phyloP scores from a whole-genome alignment of 352 stramenopile genomes.

The Globisporangium middletonii region DNA sequence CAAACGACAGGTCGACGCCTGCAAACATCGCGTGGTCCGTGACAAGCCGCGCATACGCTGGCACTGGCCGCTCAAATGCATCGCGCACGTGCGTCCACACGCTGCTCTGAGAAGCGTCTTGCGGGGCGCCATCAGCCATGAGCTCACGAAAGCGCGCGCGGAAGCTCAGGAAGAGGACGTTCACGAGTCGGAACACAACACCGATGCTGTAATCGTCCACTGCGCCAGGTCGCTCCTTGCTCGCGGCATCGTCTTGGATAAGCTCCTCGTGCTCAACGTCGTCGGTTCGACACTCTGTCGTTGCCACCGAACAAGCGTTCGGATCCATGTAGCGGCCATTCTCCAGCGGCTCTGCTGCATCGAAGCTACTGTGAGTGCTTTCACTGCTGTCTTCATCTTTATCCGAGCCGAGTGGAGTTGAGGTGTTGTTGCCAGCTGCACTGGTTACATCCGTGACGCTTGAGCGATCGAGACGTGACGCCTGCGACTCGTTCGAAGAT shows the following conservation, averaged over 20 bases:
- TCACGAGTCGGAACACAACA: constrained; percentile 5
- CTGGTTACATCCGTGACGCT: no score
- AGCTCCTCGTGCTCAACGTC: background rate
- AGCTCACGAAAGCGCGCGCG: constrained; percentile 5
- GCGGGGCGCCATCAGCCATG: background rate
- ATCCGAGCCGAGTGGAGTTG: background rate
- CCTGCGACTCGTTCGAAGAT: background rate
- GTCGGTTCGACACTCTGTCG: background rate
- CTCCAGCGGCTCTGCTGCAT: no score
- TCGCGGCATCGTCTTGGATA: background rate
- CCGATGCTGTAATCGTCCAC: background rate
- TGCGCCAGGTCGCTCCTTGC: background rate
- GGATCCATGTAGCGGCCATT: no score
- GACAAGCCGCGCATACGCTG: constrained; percentile 7
- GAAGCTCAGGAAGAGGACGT: constrained; percentile 11
- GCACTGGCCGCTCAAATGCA: background rate
- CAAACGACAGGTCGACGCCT: background rate
- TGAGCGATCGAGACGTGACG: background rate
- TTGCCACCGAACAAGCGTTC: no score
- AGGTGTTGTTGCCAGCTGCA: background rate
- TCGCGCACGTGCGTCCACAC: constrained; percentile 3
- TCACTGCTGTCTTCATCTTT: background rate
- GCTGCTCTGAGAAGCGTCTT: background rate
- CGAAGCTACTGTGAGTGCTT: no score
- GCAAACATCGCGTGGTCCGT: constrained; percentile 9